A percentile compares a stretch with the other conserved stretches of the same genome.
These are phyloP conservation scores for Cryptosporidium andersoni DNA, from an alignment of 169 alveolate species.

Conservation along the genomic window DNA sequence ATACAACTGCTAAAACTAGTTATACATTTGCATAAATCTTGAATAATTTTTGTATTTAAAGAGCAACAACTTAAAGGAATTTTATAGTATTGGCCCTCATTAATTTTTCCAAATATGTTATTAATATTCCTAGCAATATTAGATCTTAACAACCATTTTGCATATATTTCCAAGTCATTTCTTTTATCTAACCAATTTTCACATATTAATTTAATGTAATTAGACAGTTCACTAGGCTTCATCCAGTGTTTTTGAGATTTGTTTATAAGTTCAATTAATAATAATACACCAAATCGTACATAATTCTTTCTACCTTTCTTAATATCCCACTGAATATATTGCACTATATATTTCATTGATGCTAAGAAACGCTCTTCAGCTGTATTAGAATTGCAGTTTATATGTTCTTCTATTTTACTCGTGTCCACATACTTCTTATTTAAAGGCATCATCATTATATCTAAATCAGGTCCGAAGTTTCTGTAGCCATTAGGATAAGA, in stretches of 20 bases:
- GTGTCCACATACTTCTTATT: constrained; percentile 62
- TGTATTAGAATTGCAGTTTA: constrained; percentile 3
- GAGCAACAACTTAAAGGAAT: constrained; percentile 31
- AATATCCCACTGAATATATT: constrained; percentile 65
- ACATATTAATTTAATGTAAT: constrained; percentile 5
- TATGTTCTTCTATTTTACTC: constrained; percentile 45
- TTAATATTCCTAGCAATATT: constrained; percentile 36
- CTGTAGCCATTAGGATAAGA: constrained; percentile 69
- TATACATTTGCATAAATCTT: constrained; percentile 11
- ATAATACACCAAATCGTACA: constrained; percentile 50
- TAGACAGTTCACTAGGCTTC: constrained; percentile 4
- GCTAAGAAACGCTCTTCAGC: constrained; percentile 23
- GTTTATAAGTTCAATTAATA: constrained; percentile 35
- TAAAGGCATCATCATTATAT: constrained; percentile 56
- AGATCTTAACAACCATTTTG: constrained; percentile 40
- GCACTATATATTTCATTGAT: constrained; percentile 17
- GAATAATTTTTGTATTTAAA: constrained; percentile 30
- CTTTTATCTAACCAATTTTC: constrained; percentile 44
- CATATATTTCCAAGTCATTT: constrained; percentile 12
- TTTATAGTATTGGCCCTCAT: neutral
- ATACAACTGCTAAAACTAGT: neutral
- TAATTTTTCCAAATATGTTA: constrained; percentile 7
- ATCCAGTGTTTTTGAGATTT: constrained; percentile 19
- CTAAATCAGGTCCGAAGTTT: constrained; percentile 65
- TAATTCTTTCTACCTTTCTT: constrained; percentile 62